Evolutionary conservation across 129 eudicot species (phyloP).

Genomic region (Arctium minus): DNA sequence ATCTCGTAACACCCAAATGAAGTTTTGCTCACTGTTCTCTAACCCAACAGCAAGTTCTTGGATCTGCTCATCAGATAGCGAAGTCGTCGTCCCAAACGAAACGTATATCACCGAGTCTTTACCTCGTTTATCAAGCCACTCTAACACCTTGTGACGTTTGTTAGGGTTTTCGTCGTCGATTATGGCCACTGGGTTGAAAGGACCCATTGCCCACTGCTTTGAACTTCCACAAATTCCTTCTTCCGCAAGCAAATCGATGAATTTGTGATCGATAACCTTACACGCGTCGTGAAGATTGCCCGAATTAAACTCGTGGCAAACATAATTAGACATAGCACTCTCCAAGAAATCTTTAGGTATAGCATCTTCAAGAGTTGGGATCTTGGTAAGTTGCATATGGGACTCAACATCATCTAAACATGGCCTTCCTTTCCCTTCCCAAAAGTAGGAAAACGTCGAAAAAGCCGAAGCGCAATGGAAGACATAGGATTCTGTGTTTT

Average conservation of each 20-base stretch:
- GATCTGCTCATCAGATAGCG: conserved; percentile 28
- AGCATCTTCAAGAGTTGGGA: conserved; percentile 17
- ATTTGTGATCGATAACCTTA: conserved; percentile 27
- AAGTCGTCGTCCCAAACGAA: conserved; percentile 32
- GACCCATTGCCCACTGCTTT: conserved; percentile 34
- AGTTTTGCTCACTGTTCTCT: conserved; percentile 22
- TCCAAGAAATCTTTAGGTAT: background rate
- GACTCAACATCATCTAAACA: background rate
- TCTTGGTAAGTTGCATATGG: background rate
- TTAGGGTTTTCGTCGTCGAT: background rate
- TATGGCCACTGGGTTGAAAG: conserved; percentile 14
- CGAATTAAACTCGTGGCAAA: background rate
- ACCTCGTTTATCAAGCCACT: conserved; percentile 33
- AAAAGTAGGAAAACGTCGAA: conserved; percentile 4
- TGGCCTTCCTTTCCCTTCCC: conserved; percentile 29
- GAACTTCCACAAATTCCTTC: background rate
- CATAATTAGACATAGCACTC: background rate
- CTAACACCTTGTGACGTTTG: conserved; percentile 10
- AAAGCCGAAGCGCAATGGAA: conserved; percentile 39
- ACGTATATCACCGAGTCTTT: conserved; percentile 26
- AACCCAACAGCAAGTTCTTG: conserved; percentile 30
- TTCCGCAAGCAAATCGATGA: conserved; percentile 15
- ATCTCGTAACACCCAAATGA: conserved; percentile 34
- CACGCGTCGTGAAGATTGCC: conserved; percentile 35
- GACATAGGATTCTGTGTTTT: conserved; percentile 39